These are phyloP conservation scores for Colletotrichum scovillei DNA, from an alignment of 2,329 filamentous ascomycete species.

Conservation along the genomic window DNA sequence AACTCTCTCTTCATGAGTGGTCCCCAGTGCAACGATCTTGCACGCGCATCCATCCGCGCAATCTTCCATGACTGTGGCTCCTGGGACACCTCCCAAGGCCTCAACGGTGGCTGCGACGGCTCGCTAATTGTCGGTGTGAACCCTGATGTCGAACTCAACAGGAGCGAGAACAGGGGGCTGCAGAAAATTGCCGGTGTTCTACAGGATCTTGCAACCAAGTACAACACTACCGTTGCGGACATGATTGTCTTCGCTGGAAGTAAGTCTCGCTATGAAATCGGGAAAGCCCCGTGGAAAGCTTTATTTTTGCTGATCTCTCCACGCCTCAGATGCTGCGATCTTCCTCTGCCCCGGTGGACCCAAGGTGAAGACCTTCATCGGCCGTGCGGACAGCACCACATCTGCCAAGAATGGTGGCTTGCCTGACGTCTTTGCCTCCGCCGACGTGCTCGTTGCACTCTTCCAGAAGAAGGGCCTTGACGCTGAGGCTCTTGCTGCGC, in stretches of 20 bases:
- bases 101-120: conserved; percentile 57
- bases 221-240: conserved; percentile 62
- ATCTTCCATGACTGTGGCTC: conserved; percentile 60
- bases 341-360: conserved; percentile 59
- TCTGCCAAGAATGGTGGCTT: conserved; percentile 54
- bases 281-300: neutral
- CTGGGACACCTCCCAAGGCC: conserved; percentile 49
- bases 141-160: conserved; percentile 46
- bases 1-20: conserved; percentile 44
- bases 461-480: conserved; percentile 65
- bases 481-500: conserved; percentile 60
- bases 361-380: conserved; percentile 62
- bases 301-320: no score
- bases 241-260: conserved; percentile 59
- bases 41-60: conserved; percentile 56
- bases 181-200: conserved; percentile 51
- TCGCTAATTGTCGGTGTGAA: conserved; percentile 51
- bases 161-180: conserved; percentile 59
- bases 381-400: conserved; percentile 56
- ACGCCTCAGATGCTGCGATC: conserved; percentile 55
- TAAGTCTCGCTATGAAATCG: neutral
- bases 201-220: conserved; percentile 48
- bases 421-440: conserved; percentile 52
- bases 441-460: conserved; percentile 57
- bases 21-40: conserved; percentile 50